Evolutionary conservation across 441 rosid species (phyloP).

Genomic region (Manihot esculenta): DNA sequence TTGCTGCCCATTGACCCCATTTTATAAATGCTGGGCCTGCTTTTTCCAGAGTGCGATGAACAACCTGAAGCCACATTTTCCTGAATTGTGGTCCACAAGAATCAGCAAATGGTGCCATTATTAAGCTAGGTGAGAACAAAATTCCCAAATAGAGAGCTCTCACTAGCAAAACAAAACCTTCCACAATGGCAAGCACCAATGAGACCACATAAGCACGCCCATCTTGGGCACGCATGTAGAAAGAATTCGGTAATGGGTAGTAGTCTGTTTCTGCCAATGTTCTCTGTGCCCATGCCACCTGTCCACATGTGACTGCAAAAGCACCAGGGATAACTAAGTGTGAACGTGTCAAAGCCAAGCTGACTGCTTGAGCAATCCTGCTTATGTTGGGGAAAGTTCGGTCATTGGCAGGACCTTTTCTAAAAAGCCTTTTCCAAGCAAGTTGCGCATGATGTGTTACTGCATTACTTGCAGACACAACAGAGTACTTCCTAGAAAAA

Average conservation of each 20-base stretch:
- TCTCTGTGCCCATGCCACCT: constrained; percentile 64
- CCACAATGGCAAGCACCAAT: constrained; percentile 46
- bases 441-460: constrained; percentile 51
- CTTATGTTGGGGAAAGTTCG: constrained; percentile 38
- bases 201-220: constrained; percentile 63
- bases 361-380: constrained; percentile 74
- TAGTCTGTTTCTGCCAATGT: constrained; percentile 40
- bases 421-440: constrained; percentile 64
- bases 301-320: constrained; percentile 55
- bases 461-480: constrained; percentile 32
- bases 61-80: constrained; percentile 69
- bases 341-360: constrained; percentile 74
- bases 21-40: constrained; percentile 99
- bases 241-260: constrained; percentile 45
- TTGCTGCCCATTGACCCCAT: constrained; percentile 99
- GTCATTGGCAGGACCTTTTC: constrained; percentile 33
- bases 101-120: constrained; percentile 80
- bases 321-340: constrained; percentile 59
- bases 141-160: constrained; percentile 73
- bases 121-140: constrained; percentile 72
- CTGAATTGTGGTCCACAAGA: constrained; percentile 57
- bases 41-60: constrained; percentile 69
- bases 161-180: constrained; percentile 58
- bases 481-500: constrained; percentile 36
- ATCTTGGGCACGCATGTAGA: constrained; percentile 62